phyloP scores from a whole-genome alignment of 148 eudicot genomes.

The Spergularia marina region DNA sequence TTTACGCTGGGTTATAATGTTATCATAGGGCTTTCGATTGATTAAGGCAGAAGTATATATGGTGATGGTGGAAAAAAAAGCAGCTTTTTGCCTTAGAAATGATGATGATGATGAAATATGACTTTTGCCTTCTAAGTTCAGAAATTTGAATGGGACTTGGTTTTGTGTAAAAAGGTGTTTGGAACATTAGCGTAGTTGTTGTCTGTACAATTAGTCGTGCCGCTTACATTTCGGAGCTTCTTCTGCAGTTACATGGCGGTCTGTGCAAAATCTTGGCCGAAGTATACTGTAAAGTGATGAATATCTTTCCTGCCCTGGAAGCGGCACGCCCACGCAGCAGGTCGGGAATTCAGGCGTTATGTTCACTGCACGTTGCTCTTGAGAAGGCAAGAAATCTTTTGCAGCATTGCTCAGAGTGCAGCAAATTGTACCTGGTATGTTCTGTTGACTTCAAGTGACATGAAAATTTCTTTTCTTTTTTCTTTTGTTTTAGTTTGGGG shows the following conservation, averaged over 20 bases:
- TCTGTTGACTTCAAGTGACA: neutral
- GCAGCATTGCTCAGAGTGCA: conserved; percentile 90
- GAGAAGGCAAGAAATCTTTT: conserved; percentile 86
- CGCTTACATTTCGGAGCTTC: conserved; percentile 4
- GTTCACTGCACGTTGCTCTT: conserved; percentile 85
- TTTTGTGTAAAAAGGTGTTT: neutral
- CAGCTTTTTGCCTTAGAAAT: neutral
- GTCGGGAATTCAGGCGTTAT: conserved; percentile 92
- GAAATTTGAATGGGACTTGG: neutral
- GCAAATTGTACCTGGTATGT: conserved; percentile 92
- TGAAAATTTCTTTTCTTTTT: neutral
- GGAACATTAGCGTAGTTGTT: neutral
- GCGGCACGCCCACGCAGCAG: conserved; percentile 92
- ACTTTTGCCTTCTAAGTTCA: neutral
- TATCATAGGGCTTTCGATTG: neutral
- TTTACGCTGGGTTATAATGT: neutral
- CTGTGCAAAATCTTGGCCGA: conserved; percentile 76
- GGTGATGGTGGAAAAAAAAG: neutral
- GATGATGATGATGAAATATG: neutral
- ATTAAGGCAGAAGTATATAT: neutral
- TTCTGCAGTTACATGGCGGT: conserved; percentile 82
- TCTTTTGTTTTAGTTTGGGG: neutral
- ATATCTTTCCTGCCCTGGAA: conserved; percentile 83
- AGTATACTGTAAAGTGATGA: conserved; percentile 66
- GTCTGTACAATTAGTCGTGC: neutral